These are phyloP conservation scores for Penicillium lagena DNA, from an alignment of 495 filamentous ascomycete species.

Conservation along the genomic window DNA sequence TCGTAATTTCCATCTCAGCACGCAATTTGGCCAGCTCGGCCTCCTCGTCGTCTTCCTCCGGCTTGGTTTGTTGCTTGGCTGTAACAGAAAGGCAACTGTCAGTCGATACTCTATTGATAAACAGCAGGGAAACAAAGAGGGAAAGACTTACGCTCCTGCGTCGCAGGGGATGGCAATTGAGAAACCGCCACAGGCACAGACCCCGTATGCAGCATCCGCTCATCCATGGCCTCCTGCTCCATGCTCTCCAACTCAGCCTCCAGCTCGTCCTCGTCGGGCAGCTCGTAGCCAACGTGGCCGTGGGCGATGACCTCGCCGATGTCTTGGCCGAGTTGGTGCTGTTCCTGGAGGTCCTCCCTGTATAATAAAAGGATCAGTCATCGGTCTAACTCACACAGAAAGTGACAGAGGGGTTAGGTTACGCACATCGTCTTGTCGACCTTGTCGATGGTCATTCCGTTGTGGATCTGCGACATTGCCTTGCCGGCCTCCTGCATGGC, in stretches of 20 bases:
- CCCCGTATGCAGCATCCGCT: conserved; percentile 88
- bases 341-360: conserved; percentile 90
- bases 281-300: conserved; percentile 55
- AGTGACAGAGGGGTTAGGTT: neutral
- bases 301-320: conserved; percentile 78
- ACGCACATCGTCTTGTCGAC: conserved; percentile 94
- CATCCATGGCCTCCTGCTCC: conserved; percentile 82
- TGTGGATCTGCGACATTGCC: conserved; percentile 91
- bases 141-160: conserved; percentile 63
- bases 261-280: conserved; percentile 80
- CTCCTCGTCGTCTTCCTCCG: conserved; percentile 83
- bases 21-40: conserved; percentile 89
- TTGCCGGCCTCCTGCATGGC: conserved; percentile 86
- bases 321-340: conserved; percentile 87
- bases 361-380: too few relatives aligned
- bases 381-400: neutral
- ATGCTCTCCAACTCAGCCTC: conserved; percentile 70
- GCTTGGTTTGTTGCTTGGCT: conserved; percentile 45
- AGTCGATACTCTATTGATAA: too few relatives aligned
- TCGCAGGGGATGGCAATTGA: conserved; percentile 63
- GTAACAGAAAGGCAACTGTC: neutral
- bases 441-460: conserved; percentile 81
- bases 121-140: neutral
- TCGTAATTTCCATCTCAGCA: conserved; percentile 99
- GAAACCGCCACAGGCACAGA: conserved; percentile 66